phyloP scores from a whole-genome alignment of 2,329 filamentous ascomycete species.

The Calonectria hawksworthii region DNA sequence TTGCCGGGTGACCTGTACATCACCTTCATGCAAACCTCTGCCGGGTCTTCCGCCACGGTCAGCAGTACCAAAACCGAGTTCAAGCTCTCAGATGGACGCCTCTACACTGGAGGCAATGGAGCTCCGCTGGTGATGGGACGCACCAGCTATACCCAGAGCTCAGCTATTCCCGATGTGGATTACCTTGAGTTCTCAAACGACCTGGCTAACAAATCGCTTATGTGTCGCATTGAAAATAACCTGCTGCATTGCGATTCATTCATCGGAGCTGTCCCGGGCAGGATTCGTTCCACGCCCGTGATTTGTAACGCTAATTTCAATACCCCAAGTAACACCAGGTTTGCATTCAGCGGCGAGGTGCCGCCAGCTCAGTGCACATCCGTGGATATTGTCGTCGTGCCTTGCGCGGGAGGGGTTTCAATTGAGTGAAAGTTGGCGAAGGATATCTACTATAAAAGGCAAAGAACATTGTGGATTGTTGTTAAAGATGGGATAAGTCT shows the following conservation, averaged over 20 bases:
- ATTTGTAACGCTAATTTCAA: background rate
- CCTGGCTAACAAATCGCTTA: background rate
- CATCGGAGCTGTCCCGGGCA: too few relatives aligned
- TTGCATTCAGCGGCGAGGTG: background rate
- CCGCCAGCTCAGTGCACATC: background rate
- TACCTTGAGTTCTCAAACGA: background rate
- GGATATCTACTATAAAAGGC: too few relatives aligned
- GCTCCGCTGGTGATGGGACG: background rate
- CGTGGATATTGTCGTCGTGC: too few relatives aligned
- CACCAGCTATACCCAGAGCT: background rate
- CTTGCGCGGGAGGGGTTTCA: too few relatives aligned
- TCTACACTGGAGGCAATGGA: background rate
- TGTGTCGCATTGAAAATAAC: background rate
- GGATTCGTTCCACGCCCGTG: background rate
- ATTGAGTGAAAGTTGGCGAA: too few relatives aligned
- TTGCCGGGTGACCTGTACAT: background rate
- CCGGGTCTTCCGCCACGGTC: too few relatives aligned
- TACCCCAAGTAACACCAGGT: too few relatives aligned
- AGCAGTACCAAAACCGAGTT: background rate
- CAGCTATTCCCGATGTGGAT: background rate
- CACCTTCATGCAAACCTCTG: too few relatives aligned
- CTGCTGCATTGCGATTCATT: background rate
- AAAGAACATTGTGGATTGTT: too few relatives aligned
- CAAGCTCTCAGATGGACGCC: background rate
- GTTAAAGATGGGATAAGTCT: too few relatives aligned